Percentiles rank a stretch among this genome's conserved stretches.
phyloP scores from a whole-genome alignment of 2,329 filamentous ascomycete species.

The Diplodia mutila region DNA sequence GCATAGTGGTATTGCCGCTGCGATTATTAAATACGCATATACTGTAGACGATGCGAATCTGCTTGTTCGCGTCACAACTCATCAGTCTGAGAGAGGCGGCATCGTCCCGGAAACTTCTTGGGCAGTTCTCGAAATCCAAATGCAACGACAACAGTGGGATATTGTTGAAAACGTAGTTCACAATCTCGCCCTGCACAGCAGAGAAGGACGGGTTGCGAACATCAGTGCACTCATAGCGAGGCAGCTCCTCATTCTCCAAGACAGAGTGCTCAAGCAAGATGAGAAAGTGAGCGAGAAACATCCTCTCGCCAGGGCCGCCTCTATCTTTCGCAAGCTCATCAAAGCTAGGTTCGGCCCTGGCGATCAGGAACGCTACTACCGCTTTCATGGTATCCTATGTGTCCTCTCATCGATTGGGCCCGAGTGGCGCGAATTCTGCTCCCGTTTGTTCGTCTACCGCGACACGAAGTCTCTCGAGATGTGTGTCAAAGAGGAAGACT shows the following conservation, averaged over 20 bases:
- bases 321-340: conserved; percentile 8
- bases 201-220: background rate
- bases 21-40: conserved; percentile 59
- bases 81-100: background rate
- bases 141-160: conserved; percentile 47
- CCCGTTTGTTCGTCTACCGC: background rate
- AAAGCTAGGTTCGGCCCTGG: background rate
- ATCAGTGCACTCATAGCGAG: conserved; percentile 7
- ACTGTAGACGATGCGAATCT: conserved; percentile 50
- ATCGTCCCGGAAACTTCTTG: conserved; percentile 36
- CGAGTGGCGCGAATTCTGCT: conserved; percentile 26
- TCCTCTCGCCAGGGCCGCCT: background rate
- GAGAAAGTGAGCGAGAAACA: background rate
- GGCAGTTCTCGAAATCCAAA: conserved; percentile 49
- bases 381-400: conserved; percentile 19
- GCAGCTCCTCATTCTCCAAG: conserved; percentile 21
- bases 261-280: background rate
- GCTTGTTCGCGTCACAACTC: conserved; percentile 32
- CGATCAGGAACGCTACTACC: background rate
- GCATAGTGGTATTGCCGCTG: conserved; percentile 54
- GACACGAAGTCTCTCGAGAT: conserved; percentile 26
- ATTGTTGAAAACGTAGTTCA: conserved; percentile 44
- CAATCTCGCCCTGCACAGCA: background rate
- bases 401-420: conserved; percentile 37
- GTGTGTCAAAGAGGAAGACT: conserved; percentile 48